These are phyloP conservation scores for Rosa persica DNA, from an alignment of 306 rosid genomes.

Conservation along the genomic window DNA sequence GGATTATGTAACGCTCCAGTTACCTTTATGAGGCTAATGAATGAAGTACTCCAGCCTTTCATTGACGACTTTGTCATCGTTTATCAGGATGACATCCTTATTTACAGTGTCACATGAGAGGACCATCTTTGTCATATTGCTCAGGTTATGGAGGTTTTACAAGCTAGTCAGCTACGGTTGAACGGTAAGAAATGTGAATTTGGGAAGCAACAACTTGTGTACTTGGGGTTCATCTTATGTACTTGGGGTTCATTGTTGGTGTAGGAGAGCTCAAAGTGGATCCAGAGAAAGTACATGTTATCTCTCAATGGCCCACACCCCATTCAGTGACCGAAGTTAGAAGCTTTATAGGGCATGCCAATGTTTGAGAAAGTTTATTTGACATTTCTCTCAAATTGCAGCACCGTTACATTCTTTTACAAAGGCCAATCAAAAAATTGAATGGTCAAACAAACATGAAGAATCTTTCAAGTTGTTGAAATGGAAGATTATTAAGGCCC, in stretches of 20 bases:
- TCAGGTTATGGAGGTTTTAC: background rate
- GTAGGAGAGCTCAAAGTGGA: background rate
- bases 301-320: background rate
- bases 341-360: background rate
- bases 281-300: background rate
- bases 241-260: background rate
- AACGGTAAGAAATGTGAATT: constrained; percentile 9
- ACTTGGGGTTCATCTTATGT: background rate
- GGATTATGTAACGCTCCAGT: background rate
- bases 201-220: background rate
- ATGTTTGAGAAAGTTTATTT: background rate
- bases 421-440: constrained; percentile 3
- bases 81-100: background rate
- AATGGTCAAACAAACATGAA: background rate
- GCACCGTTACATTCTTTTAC: constrained; percentile 1
- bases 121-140: background rate
- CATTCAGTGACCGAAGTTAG: background rate
- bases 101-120: background rate
- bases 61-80: background rate
- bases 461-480: background rate
- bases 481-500: background rate
- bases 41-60: background rate
- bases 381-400: background rate
- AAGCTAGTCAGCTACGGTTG: background rate
- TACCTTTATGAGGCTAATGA: background rate